A percentile compares a stretch with the other conserved stretches of the same genome.
Conservation (phyloP, 2,329 filamentous ascomycete species). For the Clonostachys solani region DNA sequence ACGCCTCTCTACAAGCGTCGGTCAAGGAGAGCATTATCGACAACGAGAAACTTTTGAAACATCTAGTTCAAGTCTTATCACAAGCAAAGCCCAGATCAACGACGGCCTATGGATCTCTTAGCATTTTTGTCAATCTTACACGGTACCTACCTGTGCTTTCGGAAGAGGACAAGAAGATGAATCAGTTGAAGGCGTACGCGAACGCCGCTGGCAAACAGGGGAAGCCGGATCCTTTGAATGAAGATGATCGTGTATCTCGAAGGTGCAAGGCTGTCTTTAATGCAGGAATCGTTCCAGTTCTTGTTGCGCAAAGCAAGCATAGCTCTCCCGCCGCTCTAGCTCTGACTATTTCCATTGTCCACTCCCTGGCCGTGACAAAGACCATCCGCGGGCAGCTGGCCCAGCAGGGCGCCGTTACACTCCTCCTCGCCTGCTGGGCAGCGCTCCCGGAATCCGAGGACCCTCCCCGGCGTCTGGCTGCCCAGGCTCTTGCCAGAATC, state of each 20-base stretch:
- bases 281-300: constrained; percentile 69
- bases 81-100: constrained; percentile 60
- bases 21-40: constrained; percentile 78
- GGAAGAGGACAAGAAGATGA: constrained; percentile 90
- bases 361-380: constrained; percentile 70
- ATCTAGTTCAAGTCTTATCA: constrained; percentile 60
- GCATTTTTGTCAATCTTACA: constrained; percentile 81
- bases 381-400: constrained; percentile 74
- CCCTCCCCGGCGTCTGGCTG: constrained; percentile 53
- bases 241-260: constrained; percentile 69
- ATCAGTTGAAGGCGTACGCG: constrained; percentile 90
- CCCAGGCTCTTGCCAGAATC: constrained; percentile 79
- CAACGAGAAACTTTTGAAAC: constrained; percentile 64
- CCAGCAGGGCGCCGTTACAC: constrained; percentile 88
- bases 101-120: constrained; percentile 79
- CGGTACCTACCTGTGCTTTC: constrained; percentile 72
- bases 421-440: constrained; percentile 69
- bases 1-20: constrained; percentile 79
- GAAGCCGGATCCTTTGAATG: constrained; percentile 63
- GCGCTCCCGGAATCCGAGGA: constrained; percentile 50
- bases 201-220: constrained; percentile 70
- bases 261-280: constrained; percentile 79
- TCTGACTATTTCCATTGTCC: constrained; percentile 72
- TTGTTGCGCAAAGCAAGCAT: constrained; percentile 72
- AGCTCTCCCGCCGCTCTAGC: constrained; percentile 67